Conservation (phyloP, 495 filamentous ascomycete genomes). For the Podospora fimiseda region DNA sequence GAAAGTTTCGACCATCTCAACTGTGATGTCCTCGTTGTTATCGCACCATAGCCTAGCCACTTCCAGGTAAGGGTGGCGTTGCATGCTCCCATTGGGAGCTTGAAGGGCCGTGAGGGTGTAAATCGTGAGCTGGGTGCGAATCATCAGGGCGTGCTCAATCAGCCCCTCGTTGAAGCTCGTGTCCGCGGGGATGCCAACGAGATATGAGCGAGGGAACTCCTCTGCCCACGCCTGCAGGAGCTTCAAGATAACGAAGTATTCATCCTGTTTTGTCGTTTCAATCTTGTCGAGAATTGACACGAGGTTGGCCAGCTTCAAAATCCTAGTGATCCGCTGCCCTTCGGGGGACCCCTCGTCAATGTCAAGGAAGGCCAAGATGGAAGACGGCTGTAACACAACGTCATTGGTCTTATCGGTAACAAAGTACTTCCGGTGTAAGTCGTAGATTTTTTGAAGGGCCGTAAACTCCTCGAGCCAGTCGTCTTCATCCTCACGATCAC, state of each 20-base stretch:
- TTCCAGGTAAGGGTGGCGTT: conserved; percentile 7
- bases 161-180: conserved; percentile 3
- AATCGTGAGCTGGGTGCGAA: conserved; percentile 23
- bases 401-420: conserved; percentile 1
- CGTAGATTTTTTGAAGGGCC: conserved; percentile 3
- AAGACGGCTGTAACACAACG: conserved; percentile 11
- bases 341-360: conserved; percentile 1
- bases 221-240: conserved; percentile 15
- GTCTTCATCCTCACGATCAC: neutral
- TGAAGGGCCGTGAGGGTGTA: conserved; percentile 7
- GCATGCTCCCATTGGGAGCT: neutral
- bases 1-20: conserved; percentile 10
- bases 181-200: neutral
- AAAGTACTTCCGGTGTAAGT: conserved; percentile 9
- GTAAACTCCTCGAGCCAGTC: conserved; percentile 12
- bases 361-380: conserved; percentile 10
- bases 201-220: conserved; percentile 11
- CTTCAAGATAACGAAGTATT: conserved; percentile 6
- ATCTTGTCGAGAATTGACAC: conserved; percentile 15
- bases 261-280: neutral
- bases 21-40: conserved; percentile 3
- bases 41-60: conserved; percentile 17
- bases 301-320: conserved; percentile 18
- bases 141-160: conserved; percentile 12
- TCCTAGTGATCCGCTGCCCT: neutral